phyloP scores from a whole-genome alignment of 1,284 basidiomycete genomes.

The Acaromyces ingoldii region DNA sequence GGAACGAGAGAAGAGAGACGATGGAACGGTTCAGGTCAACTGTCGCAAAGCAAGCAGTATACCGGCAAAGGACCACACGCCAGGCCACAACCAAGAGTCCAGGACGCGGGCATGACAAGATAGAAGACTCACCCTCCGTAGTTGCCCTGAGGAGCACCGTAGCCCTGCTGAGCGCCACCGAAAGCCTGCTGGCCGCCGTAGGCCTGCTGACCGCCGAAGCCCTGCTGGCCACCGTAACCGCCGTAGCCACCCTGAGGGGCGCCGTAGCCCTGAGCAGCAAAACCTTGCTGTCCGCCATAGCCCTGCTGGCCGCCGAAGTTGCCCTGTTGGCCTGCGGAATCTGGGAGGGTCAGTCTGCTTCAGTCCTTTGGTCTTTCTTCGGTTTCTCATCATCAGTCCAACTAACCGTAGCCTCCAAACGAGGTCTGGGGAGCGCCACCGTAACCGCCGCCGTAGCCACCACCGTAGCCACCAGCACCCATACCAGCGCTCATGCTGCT shows the following conservation, averaged over 20 bases:
- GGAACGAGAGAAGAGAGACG: too few relatives aligned
- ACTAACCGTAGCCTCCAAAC: too few relatives aligned
- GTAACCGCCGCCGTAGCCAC: constrained; percentile 15
- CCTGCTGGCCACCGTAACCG: constrained; percentile 27
- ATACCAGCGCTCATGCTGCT: constrained; percentile 37
- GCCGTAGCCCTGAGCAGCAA: constrained; percentile 25
- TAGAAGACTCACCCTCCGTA: constrained; percentile 28
- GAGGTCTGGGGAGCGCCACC: constrained; percentile 2
- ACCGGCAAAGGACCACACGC: too few relatives aligned
- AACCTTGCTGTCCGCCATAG: constrained; percentile 32
- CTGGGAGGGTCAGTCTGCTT: constrained; percentile 23
- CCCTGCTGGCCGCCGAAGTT: constrained; percentile 39
- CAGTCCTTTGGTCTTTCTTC: too few relatives aligned
- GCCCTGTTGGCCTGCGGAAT: constrained; percentile 27
- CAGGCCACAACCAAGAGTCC: too few relatives aligned
- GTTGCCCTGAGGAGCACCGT: constrained; percentile 22
- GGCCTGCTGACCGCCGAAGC: constrained; percentile 39
- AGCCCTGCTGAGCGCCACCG: constrained; percentile 29
- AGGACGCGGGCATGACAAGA: too few relatives aligned
- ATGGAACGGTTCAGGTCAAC: too few relatives aligned
- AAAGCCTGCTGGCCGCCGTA: constrained; percentile 32
- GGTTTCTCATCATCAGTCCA: too few relatives aligned
- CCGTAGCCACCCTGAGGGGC: constrained; percentile 21
- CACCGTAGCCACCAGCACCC: constrained; percentile 48
- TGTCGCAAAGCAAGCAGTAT: too few relatives aligned